phyloP scores from a whole-genome alignment of 2,329 filamentous ascomycete genomes.

The Ceratocystis papillata region DNA sequence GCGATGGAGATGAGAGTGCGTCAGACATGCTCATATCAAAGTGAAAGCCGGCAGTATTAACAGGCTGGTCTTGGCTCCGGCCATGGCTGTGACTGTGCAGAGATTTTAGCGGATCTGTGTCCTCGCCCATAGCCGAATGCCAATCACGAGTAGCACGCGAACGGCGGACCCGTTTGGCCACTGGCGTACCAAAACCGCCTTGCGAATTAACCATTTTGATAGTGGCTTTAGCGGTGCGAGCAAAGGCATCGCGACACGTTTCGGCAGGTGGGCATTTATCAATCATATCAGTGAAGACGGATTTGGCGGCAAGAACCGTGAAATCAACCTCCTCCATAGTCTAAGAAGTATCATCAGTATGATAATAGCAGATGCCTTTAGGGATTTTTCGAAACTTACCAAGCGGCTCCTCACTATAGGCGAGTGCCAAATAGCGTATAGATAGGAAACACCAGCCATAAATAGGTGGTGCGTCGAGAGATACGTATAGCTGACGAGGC shows the following conservation, averaged over 20 bases:
- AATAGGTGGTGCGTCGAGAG: conserved; percentile 92
- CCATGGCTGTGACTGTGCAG: conserved; percentile 16
- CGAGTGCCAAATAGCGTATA: conserved; percentile 97
- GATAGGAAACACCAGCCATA: conserved; percentile 91
- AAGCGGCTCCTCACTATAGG: conserved; percentile 74
- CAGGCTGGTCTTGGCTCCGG: not conserved
- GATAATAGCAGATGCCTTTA: not conserved
- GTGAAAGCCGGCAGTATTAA: conserved; percentile 24
- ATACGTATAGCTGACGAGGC: conserved; percentile 92
- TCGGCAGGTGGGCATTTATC: conserved; percentile 93
- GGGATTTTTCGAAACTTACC: conserved; percentile 43
- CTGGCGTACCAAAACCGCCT: conserved; percentile 57
- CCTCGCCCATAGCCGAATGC: conserved; percentile 28
- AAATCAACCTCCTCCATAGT: conserved; percentile 96
- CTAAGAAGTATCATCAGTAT: conserved; percentile 34
- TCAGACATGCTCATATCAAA: conserved; percentile 35
- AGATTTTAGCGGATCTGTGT: conserved; percentile 24
- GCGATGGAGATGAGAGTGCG: conserved; percentile 34
- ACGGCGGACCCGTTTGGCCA: conserved; percentile 29
- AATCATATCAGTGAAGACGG: conserved; percentile 80
- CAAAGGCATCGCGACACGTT: conserved; percentile 87
- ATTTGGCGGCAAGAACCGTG: conserved; percentile 84
- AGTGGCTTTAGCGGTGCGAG: conserved; percentile 87
- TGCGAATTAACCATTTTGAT: conserved; percentile 89
- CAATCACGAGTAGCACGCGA: conserved; percentile 29